These are phyloP conservation scores for Priceomyces castillae DNA, from an alignment of 805 yeast species.

Conservation along the genomic window DNA sequence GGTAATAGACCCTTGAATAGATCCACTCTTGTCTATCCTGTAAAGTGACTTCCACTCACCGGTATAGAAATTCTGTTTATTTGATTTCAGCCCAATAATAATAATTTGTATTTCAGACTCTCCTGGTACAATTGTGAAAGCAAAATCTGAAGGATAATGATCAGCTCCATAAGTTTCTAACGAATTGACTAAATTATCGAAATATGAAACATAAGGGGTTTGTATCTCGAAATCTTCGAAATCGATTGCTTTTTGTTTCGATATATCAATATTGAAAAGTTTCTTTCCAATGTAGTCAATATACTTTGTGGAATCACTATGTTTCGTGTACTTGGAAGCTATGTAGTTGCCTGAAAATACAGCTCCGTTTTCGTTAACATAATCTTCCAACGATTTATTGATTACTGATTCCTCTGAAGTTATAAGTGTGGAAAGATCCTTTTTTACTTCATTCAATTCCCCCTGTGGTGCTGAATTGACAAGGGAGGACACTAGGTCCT, in stretches of 20 bases:
- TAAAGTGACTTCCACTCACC: constrained; percentile 85
- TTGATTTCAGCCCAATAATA: constrained; percentile 68
- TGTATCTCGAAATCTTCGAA: constrained; percentile 40
- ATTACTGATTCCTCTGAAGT: constrained; percentile 19
- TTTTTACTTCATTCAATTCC: constrained; percentile 29
- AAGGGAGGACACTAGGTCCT: constrained; percentile 26
- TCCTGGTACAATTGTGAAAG: constrained; percentile 42
- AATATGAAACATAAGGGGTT: constrained; percentile 26
- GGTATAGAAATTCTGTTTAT: constrained; percentile 78
- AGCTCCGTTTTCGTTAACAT: constrained; percentile 27
- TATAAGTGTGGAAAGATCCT: constrained; percentile 25
- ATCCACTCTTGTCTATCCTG: constrained; percentile 31
- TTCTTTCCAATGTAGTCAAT: constrained; percentile 49
- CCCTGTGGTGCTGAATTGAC: constrained; percentile 39
- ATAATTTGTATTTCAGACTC: constrained; percentile 44
- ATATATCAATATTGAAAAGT: constrained; percentile 59
- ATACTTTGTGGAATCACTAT: constrained; percentile 39
- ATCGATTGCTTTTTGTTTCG: constrained; percentile 47
- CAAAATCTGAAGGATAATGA: constrained; percentile 62
- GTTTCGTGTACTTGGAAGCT: constrained; percentile 34
- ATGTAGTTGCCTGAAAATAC: constrained; percentile 29
- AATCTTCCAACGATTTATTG: constrained; percentile 27
- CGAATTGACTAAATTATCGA: constrained; percentile 24
- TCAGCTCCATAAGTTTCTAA: constrained; percentile 54
- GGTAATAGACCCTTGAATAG: constrained; percentile 51